Conservation (phyloP, 805 yeast species). For the Metschnikowia borealis region DNA sequence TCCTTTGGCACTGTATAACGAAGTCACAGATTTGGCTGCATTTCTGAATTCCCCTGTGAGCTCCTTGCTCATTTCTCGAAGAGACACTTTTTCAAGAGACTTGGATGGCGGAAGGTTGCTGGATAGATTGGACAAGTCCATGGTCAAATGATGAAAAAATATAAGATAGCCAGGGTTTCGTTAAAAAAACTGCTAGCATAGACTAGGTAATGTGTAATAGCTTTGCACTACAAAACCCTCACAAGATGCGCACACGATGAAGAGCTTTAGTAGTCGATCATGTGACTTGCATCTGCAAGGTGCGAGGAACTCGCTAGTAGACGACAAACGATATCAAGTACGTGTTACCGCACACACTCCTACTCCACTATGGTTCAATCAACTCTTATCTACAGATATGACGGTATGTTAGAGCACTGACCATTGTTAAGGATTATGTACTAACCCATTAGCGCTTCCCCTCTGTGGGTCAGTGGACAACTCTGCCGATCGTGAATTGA, state of each 20-base stretch:
- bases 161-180: neutral
- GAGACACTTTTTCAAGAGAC: slow-evolving; percentile 45
- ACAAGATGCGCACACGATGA: neutral
- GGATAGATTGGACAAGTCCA: slow-evolving; percentile 65
- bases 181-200: neutral
- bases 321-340: slow-evolving; percentile 2
- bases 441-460: slow-evolving; percentile 63
- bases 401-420: slow-evolving; percentile 39
- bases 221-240: neutral
- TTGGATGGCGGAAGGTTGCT: slow-evolving; percentile 50
- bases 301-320: neutral
- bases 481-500: slow-evolving; percentile 51
- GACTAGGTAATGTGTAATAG: neutral
- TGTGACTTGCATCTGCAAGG: slow-evolving; percentile 1
- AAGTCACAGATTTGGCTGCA: slow-evolving; percentile 70
- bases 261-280: neutral
- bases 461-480: slow-evolving; percentile 89
- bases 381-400: slow-evolving; percentile 61
- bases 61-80: slow-evolving; percentile 47
- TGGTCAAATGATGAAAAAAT: slow-evolving; percentile 13
- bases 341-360: neutral
- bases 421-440: neutral
- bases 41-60: slow-evolving; percentile 60
- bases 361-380: slow-evolving; percentile 56
- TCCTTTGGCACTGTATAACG: slow-evolving; percentile 28